Evolutionary conservation across 1,284 basidiomycete genomes (phyloP), one percentile per base, ranked within the genome.

Genomic region (Athelia sp.): DNA sequence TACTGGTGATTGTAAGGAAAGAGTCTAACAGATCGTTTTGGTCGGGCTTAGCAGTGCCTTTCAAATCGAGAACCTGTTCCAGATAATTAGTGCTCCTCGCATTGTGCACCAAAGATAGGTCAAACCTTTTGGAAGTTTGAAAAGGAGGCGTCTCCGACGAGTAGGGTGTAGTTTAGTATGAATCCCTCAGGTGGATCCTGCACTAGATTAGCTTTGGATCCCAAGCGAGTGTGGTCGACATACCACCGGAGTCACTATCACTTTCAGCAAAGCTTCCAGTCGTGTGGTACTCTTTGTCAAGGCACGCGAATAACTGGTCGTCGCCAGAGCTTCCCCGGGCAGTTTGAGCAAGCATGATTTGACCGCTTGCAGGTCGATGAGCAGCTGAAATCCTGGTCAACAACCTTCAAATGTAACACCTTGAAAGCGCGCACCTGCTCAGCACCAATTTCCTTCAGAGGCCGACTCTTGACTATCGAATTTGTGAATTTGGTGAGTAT

Each of bases 91-190:
- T 26, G 48, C 31, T 49, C 35, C 35, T 6, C 13, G 26, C 26
- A 29, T 13, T 47, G 31, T 45, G 15, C 19, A 42, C n/a, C 21
- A 47, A 35, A 48, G 22, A 46, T 3, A 8, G 15, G 6, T 4
- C 22, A 3, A 34, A 90, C 92, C 80, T 99, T 99, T 75, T 99
- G 97, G 72, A 98, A 98, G 67, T 98, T 97, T 22, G 87, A 88
- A 66, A 94, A 94, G 1, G 91, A 93, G 14, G 87, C 84, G 68
- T 97, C 94, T 19, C 91, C 92, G 53, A 98, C 90, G 48, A 96
- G 76, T 21, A 97, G 76, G 11, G 91, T 93, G 62, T 98, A 97
- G 62, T 96, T 96, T 50, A 94, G 76, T 50, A 98, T 92, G 62
- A 98, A 98, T 3, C 89, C 92, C 65, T 94, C 90, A 0, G 88